Conservation (phyloP, 2,329 filamentous ascomycete species). For the Pleomassaria siparia region DNA sequence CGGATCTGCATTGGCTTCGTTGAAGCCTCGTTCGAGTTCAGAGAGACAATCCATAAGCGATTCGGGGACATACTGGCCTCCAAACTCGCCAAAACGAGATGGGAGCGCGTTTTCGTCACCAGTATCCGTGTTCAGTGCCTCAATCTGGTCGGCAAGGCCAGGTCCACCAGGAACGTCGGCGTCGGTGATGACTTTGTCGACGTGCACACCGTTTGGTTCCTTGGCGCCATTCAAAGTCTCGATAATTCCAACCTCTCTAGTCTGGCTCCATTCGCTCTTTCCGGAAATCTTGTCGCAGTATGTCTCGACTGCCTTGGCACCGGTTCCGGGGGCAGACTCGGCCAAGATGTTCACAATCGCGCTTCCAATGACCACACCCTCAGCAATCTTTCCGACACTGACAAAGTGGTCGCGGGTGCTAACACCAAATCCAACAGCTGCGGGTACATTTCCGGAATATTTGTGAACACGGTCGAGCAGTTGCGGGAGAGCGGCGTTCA, state of each 20-base stretch:
- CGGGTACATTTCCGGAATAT: conserved; percentile 87
- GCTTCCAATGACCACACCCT: conserved; percentile 95
- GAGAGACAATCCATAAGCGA: conserved; percentile 95
- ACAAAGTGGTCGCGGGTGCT: conserved; percentile 94
- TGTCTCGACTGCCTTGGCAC: conserved; percentile 74
- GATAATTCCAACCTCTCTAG: conserved; percentile 68
- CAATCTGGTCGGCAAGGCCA: conserved; percentile 79
- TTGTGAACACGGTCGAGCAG: conserved; percentile 84
- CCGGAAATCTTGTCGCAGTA: conserved; percentile 78
- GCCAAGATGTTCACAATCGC: conserved; percentile 85
- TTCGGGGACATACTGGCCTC: conserved; percentile 96
- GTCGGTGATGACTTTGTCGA: conserved; percentile 68
- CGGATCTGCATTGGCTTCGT: conserved; percentile 80
- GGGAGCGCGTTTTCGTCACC: conserved; percentile 61
- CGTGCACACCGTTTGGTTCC: conserved; percentile 64
- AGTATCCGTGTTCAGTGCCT: conserved; percentile 71
- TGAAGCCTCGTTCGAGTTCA: conserved; percentile 88
- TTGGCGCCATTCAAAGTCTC: conserved; percentile 66
- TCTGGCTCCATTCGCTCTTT: conserved; percentile 53
- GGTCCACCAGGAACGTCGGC: conserved; percentile 58
- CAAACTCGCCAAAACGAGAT: conserved; percentile 90
- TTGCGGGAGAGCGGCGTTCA: conserved; percentile 80
- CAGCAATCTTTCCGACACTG: conserved; percentile 78
- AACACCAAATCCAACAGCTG: conserved; percentile 93
- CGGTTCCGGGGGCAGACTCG: conserved; percentile 66